Conservation (phyloP, 176 grass and related monocot species). For the Paspalum vaginatum region DNA sequence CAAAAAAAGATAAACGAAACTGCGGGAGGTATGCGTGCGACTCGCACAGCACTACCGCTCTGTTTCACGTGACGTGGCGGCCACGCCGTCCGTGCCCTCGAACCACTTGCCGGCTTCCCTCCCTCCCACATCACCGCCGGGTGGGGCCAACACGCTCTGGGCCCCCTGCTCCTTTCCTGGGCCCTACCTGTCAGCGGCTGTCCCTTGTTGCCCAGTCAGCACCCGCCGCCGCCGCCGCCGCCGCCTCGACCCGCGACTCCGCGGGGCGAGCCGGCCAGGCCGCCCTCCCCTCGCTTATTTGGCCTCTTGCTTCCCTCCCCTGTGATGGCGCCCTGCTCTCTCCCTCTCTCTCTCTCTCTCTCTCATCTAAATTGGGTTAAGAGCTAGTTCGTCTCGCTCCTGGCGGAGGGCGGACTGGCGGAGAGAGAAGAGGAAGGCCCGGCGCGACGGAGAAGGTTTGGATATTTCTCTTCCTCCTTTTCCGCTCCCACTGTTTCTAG, state of each 20-base stretch:
- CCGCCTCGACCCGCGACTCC: background rate
- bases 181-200: background rate
- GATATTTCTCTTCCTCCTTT: constrained; percentile 2
- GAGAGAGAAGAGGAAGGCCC: background rate
- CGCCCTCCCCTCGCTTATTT: background rate
- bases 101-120: background rate
- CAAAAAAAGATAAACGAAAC: too few relatives aligned
- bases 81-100: background rate
- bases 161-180: accelerated
- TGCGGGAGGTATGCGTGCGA: constrained; percentile 2
- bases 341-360: background rate
- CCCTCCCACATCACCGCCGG: too few relatives aligned
- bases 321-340: background rate
- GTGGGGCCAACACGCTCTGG: too few relatives aligned
- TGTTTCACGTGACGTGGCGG: constrained; percentile 16
- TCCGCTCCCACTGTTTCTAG: background rate
- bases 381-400: background rate
- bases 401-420: background rate
- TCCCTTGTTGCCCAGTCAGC: background rate
- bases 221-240: background rate
- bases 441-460: constrained; percentile 32
- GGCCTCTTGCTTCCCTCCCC: background rate
- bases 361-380: background rate
- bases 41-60: background rate
- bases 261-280: too few relatives aligned